Percentiles rank a stretch among this genome's conserved stretches.
Conservation (phyloP, 768 basidiomycete genomes). For the Hemileccinum impolitum region DNA sequence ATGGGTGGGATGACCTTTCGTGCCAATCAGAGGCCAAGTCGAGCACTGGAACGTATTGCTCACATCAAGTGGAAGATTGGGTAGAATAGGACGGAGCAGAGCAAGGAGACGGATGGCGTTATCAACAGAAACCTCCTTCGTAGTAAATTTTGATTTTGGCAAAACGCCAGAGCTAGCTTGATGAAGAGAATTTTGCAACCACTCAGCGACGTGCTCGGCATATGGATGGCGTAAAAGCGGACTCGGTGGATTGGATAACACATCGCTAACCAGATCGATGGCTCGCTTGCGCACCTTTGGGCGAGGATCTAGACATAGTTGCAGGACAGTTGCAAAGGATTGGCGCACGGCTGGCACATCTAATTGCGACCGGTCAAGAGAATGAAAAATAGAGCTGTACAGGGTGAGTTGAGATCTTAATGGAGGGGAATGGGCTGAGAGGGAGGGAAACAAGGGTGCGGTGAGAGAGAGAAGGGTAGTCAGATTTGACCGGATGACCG, state of each 20-base stretch:
- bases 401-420: constrained; percentile 84
- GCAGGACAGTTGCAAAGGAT: constrained; percentile 80
- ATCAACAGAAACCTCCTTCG: constrained; percentile 61
- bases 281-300: constrained; percentile 95
- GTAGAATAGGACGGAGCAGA: constrained; percentile 60
- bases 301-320: constrained; percentile 79
- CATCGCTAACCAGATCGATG: constrained; percentile 77
- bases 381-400: constrained; percentile 62
- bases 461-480: constrained; percentile 69
- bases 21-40: constrained; percentile 12
- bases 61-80: constrained; percentile 65
- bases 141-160: constrained; percentile 52
- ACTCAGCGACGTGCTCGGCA: constrained; percentile 74
- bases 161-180: constrained; percentile 64
- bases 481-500: constrained; percentile 78
- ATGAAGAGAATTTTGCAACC: constrained; percentile 63
- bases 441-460: constrained; percentile 70
- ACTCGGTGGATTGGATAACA: constrained; percentile 71
- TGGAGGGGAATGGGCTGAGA: constrained; percentile 66
- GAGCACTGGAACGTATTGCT: constrained; percentile 30
- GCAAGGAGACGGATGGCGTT: constrained; percentile 76
- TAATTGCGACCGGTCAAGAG: constrained; percentile 71
- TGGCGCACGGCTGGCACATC: constrained; percentile 69
- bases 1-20: constrained; percentile 70
- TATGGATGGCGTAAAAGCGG: constrained; percentile 85